phyloP scores from a whole-genome alignment of 2,329 filamentous ascomycete genomes.

The Aphanocladium album region DNA sequence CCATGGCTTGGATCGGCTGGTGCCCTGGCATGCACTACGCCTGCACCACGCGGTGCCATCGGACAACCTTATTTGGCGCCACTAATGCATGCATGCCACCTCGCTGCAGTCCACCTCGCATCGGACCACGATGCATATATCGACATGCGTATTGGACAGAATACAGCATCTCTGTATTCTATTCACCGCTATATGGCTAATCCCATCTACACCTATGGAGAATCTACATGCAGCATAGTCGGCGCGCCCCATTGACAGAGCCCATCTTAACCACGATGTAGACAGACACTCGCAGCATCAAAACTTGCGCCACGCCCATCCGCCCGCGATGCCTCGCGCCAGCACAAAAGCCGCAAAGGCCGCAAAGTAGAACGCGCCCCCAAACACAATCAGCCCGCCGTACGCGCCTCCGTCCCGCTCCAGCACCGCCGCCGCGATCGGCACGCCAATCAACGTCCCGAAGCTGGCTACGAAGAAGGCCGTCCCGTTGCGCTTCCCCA shows the following conservation, averaged over 20 bases:
- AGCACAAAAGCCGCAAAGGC: conserved; percentile 29
- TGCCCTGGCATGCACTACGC: not conserved
- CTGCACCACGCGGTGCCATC: not conserved
- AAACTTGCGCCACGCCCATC: conserved; percentile 14
- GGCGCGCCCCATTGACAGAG: no score
- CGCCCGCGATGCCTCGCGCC: conserved; percentile 20
- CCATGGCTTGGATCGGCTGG: not conserved
- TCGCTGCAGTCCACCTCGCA: not conserved
- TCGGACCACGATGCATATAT: not conserved
- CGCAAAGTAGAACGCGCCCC: conserved; percentile 42
- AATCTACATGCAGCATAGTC: no score
- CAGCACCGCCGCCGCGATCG: conserved; percentile 52
- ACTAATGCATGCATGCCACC: not conserved
- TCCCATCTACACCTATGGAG: no score
- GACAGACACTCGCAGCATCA: not conserved
- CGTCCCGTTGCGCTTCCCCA: conserved; percentile 65
- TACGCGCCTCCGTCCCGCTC: conserved; percentile 41
- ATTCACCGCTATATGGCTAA: no score
- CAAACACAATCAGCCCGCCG: conserved; percentile 50
- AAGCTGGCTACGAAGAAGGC: conserved; percentile 65
- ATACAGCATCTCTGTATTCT: not conserved
- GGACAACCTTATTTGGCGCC: conserved; percentile 5
- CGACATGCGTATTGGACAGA: not conserved
- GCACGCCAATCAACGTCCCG: conserved; percentile 50
- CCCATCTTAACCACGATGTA: no score